phyloP scores from a whole-genome alignment of 2,329 filamentous ascomycete species.

The Didymella keratinophila region DNA sequence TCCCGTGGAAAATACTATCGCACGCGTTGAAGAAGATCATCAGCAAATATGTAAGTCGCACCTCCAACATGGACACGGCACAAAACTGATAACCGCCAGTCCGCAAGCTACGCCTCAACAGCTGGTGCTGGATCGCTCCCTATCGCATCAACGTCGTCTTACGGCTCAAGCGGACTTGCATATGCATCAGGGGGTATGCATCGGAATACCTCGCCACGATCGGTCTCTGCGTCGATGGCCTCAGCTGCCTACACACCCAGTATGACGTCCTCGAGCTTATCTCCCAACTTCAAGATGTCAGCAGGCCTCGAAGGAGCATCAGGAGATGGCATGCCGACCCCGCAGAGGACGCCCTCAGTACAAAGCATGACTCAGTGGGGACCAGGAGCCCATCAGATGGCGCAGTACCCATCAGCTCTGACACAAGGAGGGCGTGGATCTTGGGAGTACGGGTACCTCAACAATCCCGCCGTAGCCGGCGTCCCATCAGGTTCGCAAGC shows the following conservation, averaged over 20 bases:
- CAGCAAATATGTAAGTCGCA: slow-evolving; percentile 80
- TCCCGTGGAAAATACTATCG: slow-evolving; percentile 90
- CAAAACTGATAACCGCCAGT: slow-evolving; percentile 57
- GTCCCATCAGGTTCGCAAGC: slow-evolving; percentile 41
- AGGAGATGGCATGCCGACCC: slow-evolving; percentile 44
- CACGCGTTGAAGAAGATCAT: slow-evolving; percentile 97
- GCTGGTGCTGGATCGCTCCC: slow-evolving; percentile 59
- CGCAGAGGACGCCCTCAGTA: slow-evolving; percentile 44
- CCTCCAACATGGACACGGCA: slow-evolving; percentile 27
- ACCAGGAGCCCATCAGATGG: slow-evolving; percentile 40
- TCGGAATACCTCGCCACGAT: slow-evolving; percentile 59
- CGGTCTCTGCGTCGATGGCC: slow-evolving; percentile 55
- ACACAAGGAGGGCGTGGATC: slow-evolving; percentile 42
- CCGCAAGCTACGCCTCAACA: slow-evolving; percentile 73
- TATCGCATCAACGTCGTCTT: slow-evolving; percentile 42
- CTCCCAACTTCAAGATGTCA: slow-evolving; percentile 54
- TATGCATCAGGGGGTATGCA: slow-evolving; percentile 59
- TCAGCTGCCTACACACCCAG: slow-evolving; percentile 55
- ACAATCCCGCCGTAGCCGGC: slow-evolving; percentile 35
- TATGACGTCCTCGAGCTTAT: slow-evolving; percentile 55
- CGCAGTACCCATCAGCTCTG: slow-evolving; percentile 45
- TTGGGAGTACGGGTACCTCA: slow-evolving; percentile 50
- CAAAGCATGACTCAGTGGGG: slow-evolving; percentile 50
- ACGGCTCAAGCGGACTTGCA: slow-evolving; percentile 54
- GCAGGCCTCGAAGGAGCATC: slow-evolving; percentile 51